Evolutionary conservation across 1,284 basidiomycete genomes (phyloP).

Genomic region (Pisolithus thermaeus): DNA sequence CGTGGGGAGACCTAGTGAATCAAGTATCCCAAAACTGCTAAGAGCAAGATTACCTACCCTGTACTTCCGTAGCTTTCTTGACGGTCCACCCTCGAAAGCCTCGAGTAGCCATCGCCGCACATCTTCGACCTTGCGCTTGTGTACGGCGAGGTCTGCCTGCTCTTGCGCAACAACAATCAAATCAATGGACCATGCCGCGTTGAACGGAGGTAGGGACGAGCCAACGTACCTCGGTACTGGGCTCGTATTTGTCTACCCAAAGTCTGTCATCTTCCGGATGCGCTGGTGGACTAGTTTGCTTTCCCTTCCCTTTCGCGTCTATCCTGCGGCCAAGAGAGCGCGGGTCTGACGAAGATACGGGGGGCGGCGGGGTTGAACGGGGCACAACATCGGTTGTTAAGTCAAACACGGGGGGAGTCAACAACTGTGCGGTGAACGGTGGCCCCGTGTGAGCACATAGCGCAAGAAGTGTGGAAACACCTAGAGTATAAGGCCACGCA

Average conservation of each 20-base stretch:
- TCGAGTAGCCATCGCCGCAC: constrained; percentile 84
- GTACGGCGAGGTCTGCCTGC: constrained; percentile 82
- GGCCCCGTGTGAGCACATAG: background rate
- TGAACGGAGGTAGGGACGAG: background rate
- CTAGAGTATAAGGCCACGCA: background rate
- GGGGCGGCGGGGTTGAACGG: constrained; percentile 6
- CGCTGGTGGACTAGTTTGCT: constrained; percentile 19
- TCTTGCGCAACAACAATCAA: background rate
- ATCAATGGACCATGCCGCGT: background rate
- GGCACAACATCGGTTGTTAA: constrained; percentile 18
- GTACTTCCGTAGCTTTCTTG: constrained; percentile 67
- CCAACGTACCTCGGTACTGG: constrained; percentile 51
- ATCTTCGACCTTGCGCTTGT: constrained; percentile 81
- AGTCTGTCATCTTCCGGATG: constrained; percentile 40
- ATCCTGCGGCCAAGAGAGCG: constrained; percentile 8
- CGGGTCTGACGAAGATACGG: background rate
- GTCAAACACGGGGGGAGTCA: constrained; percentile 32
- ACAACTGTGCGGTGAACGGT: constrained; percentile 19
- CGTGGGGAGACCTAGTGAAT: background rate
- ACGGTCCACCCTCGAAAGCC: constrained; percentile 67
- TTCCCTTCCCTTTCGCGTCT: constrained; percentile 43
- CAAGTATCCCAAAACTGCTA: background rate
- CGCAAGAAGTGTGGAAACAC: background rate
- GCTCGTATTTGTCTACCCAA: constrained; percentile 79
- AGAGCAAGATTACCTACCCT: constrained; percentile 47